Evolutionary conservation across 306 rosid genomes (phyloP).

Genomic region (Sophora flavescens): DNA sequence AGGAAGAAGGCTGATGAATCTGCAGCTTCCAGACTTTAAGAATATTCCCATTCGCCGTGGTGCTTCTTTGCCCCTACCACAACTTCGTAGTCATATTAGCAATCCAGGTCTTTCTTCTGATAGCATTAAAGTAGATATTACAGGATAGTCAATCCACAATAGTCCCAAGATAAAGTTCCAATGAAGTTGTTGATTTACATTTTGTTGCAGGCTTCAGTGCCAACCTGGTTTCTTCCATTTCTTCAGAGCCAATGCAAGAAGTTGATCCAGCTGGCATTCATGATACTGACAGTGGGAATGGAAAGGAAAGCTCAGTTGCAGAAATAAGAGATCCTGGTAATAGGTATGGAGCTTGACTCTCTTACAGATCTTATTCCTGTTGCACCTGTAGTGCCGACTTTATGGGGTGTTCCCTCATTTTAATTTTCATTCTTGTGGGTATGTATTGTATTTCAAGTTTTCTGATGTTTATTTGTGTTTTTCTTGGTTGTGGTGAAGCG

Average conservation of each 20-base stretch:
- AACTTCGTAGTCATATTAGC: slow-evolving; percentile 49
- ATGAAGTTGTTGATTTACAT: slow-evolving; percentile 25
- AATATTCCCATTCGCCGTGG: slow-evolving; percentile 57
- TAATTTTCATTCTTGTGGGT: not conserved
- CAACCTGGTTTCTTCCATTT: slow-evolving; percentile 27
- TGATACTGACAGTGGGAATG: slow-evolving; percentile 38
- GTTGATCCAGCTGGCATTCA: slow-evolving; percentile 38
- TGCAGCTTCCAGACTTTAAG: slow-evolving; percentile 74
- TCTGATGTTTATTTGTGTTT: slow-evolving; percentile 16
- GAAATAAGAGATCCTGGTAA: slow-evolving; percentile 44
- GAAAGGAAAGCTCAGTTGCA: slow-evolving; percentile 33
- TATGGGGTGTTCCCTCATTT: not conserved
- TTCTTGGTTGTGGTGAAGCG: slow-evolving; percentile 48
- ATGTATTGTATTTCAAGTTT: not conserved
- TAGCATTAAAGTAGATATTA: slow-evolving; percentile 51
- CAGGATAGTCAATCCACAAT: slow-evolving; percentile 47
- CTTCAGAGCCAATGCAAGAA: slow-evolving; percentile 45
- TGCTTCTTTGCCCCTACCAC: slow-evolving; percentile 51
- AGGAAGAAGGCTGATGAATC: slow-evolving; percentile 72
- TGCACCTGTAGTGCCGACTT: not conserved
- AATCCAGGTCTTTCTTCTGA: slow-evolving; percentile 52
- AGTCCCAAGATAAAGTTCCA: not conserved
- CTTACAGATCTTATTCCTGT: not conserved
- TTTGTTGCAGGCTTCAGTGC: slow-evolving; percentile 55
- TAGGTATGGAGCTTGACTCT: slow-evolving; percentile 46